Percentiles rank a stretch among this genome's conserved stretches.
Evolutionary conservation across 1,284 basidiomycete species (phyloP).

Genomic region (Ganoderma multipileum): DNA sequence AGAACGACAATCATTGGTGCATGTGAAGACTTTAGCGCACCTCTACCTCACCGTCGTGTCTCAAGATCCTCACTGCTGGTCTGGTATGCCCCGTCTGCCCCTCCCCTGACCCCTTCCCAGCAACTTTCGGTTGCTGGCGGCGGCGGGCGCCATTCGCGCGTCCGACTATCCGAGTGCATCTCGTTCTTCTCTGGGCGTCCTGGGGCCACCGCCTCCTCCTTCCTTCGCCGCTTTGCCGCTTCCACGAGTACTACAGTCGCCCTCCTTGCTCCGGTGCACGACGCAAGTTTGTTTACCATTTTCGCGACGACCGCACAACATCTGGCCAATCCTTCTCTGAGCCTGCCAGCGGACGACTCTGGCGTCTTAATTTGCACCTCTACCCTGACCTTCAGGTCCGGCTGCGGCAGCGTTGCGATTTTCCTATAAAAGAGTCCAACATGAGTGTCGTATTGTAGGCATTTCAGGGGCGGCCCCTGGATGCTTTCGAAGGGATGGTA

Average conservation of each 20-base stretch:
- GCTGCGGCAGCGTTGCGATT: background rate
- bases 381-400: too few relatives aligned
- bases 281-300: slow-evolving; percentile 22
- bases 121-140: too few relatives aligned
- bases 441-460: background rate
- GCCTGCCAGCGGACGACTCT: background rate
- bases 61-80: background rate
- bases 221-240: slow-evolving; percentile 27
- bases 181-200: slow-evolving; percentile 37
- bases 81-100: background rate
- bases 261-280: slow-evolving; percentile 28
- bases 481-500: background rate
- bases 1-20: background rate
- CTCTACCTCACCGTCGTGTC: background rate
- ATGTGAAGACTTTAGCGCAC: background rate
- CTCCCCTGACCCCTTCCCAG: slow-evolving; percentile 20
- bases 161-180: slow-evolving; percentile 39
- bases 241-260: slow-evolving; percentile 26
- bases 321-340: background rate
- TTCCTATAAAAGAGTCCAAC: background rate
- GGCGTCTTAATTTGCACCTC: background rate
- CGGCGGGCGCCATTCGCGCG: slow-evolving; percentile 36
- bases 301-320: background rate
- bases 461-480: background rate
- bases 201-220: slow-evolving; percentile 33